A percentile compares a stretch with the other conserved stretches of the same genome.
These are phyloP conservation scores for Trichoderma virens DNA, from an alignment of 495 filamentous ascomycete genomes.

Conservation along the genomic window DNA sequence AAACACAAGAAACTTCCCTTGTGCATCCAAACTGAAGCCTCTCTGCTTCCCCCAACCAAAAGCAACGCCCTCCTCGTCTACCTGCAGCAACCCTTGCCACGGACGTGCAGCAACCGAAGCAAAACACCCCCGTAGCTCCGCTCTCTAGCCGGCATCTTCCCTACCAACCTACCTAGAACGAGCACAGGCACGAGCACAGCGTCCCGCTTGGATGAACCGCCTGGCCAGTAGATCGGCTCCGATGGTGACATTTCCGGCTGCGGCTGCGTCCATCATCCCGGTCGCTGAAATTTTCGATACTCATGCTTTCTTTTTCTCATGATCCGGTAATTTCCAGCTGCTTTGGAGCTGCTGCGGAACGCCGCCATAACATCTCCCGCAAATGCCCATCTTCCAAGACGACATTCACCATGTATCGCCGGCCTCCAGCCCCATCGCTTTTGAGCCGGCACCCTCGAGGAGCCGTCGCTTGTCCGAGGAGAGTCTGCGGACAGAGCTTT, in stretches of 20 bases:
- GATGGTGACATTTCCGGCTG: not conserved
- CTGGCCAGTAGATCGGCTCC: slow-evolving; percentile 5
- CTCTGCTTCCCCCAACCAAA: too few relatives aligned
- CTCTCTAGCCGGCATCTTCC: not conserved
- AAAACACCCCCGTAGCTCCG: not conserved
- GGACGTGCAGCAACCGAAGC: not conserved
- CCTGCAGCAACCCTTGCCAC: not conserved
- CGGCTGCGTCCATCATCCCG: not conserved
- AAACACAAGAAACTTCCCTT: not conserved
- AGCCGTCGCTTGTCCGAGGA: slow-evolving; percentile 37
- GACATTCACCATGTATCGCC: slow-evolving; percentile 22
- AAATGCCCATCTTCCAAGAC: slow-evolving; percentile 56
- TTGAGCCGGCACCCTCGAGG: slow-evolving; percentile 16
- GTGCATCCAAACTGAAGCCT: not conserved
- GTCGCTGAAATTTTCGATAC: not conserved
- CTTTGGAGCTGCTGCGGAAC: not conserved
- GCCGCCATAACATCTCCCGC: not conserved
- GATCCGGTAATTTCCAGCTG: not conserved
- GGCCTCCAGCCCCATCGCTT: slow-evolving; percentile 11
- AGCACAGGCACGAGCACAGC: not conserved
- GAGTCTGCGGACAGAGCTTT: slow-evolving; percentile 49
- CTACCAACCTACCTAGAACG: too few relatives aligned
- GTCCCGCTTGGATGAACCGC: slow-evolving; percentile 6
- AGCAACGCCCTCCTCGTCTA: not conserved
- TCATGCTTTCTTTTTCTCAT: slow-evolving; percentile 13